These are phyloP conservation scores for Phytophthora nicotianae DNA, from an alignment of 352 stramenopile genomes.

Conservation along the genomic window DNA sequence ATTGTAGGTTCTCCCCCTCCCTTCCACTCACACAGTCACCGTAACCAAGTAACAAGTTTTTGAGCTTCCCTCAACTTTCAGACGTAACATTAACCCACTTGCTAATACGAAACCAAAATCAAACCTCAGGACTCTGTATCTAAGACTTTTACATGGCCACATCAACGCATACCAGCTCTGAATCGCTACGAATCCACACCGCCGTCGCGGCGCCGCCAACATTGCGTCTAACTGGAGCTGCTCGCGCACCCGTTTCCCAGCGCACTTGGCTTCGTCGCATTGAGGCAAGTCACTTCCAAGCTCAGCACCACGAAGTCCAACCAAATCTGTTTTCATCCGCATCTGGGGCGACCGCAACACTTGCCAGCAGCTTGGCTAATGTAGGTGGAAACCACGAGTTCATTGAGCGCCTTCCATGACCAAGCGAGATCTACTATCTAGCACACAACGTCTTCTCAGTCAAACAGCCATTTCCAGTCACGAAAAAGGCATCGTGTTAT, in stretches of 20 bases:
- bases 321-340: neutral
- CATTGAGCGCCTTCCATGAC: neutral
- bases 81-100: too few relatives aligned
- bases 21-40: too few relatives aligned
- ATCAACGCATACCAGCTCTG: too few relatives aligned
- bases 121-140: too few relatives aligned
- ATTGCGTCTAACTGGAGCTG: neutral
- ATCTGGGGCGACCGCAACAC: neutral
- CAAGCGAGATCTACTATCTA: neutral
- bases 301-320: neutral
- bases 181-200: too few relatives aligned
- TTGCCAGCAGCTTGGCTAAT: neutral
- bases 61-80: too few relatives aligned
- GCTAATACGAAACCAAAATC: too few relatives aligned
- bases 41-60: too few relatives aligned
- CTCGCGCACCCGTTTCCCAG: neutral
- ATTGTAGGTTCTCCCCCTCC: too few relatives aligned
- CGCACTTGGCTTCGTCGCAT: conserved; percentile 3
- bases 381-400: conserved; percentile 9
- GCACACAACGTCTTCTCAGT: conserved; percentile 1
- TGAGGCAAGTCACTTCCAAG: neutral
- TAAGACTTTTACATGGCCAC: too few relatives aligned
- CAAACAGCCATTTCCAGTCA: neutral
- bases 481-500: neutral
- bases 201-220: too few relatives aligned